phyloP scores from a whole-genome alignment of 2,329 filamentous ascomycete species.

The Boeremia lycopersici region DNA sequence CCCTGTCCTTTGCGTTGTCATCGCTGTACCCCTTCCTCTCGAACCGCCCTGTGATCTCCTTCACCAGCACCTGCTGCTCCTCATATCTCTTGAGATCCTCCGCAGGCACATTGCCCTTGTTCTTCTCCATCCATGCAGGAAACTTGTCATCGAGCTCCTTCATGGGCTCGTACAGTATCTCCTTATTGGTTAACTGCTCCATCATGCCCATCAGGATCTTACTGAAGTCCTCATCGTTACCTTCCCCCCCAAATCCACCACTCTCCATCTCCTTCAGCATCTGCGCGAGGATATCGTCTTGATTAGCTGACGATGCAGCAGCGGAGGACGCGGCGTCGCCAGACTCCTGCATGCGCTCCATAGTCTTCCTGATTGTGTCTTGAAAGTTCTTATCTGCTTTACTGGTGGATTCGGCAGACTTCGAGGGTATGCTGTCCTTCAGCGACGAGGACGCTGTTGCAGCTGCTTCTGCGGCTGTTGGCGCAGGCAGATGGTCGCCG shows the following conservation, averaged over 20 bases:
- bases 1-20: conserved; percentile 77
- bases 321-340: conserved; percentile 82
- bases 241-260: conserved; percentile 59
- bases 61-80: conserved; percentile 78
- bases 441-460: conserved; percentile 38
- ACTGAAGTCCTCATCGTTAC: conserved; percentile 81
- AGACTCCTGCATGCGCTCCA: conserved; percentile 93
- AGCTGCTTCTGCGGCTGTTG: conserved; percentile 18
- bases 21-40: conserved; percentile 83
- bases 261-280: conserved; percentile 87
- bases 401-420: conserved; percentile 5
- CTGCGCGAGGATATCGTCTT: conserved; percentile 85
- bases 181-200: conserved; percentile 98
- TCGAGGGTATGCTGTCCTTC: conserved; percentile 15
- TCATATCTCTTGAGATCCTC: conserved; percentile 82
- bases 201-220: conserved; percentile 98
- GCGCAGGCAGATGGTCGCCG: conserved; percentile 23
- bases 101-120: conserved; percentile 65
- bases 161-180: conserved; percentile 98
- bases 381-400: conserved; percentile 75
- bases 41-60: conserved; percentile 87
- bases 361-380: conserved; percentile 89
- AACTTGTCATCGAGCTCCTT: conserved; percentile 95
- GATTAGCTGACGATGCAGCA: conserved; percentile 64
- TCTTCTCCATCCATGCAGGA: conserved; percentile 83